Percentiles rank a stretch among this genome's conserved stretches.
These are phyloP conservation scores for Plasmodiophora brassicae DNA, from an alignment of 208 protist genomes.

Conservation along the genomic window DNA sequence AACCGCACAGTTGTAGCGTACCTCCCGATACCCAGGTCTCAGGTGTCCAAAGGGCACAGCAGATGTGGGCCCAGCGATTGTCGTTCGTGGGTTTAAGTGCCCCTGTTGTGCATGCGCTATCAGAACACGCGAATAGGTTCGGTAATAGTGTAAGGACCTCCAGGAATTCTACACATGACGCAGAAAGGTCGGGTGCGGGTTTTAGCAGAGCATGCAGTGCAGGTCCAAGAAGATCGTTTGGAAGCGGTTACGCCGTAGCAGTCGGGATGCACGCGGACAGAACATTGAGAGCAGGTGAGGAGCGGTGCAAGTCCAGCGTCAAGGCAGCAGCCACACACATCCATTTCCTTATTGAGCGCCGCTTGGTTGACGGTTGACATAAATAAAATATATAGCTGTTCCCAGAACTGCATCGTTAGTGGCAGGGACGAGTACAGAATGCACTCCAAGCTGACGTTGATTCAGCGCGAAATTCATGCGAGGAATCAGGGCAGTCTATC, in stretches of 20 bases:
- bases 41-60: not conserved
- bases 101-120: not conserved
- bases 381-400: too few species aligned
- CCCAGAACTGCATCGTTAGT: too few species aligned
- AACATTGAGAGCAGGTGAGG: not conserved
- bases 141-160: not conserved
- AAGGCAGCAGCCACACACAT: conserved; percentile 5
- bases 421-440: too few species aligned
- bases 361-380: too few species aligned
- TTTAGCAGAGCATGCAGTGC: not conserved
- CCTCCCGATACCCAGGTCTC: not conserved
- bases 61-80: not conserved
- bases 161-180: not conserved
- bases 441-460: too few species aligned
- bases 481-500: too few species aligned
- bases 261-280: not conserved
- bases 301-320: not conserved
- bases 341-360: too few species aligned
- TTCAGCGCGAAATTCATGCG: too few species aligned
- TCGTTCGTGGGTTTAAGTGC: conserved; percentile 3
- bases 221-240: not conserved
- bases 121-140: not conserved
- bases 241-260: not conserved
- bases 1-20: not conserved
- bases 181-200: not conserved